These are phyloP conservation scores for Scheffersomyces titani DNA, from an alignment of 1,139 yeast species.

Conservation along the genomic window DNA sequence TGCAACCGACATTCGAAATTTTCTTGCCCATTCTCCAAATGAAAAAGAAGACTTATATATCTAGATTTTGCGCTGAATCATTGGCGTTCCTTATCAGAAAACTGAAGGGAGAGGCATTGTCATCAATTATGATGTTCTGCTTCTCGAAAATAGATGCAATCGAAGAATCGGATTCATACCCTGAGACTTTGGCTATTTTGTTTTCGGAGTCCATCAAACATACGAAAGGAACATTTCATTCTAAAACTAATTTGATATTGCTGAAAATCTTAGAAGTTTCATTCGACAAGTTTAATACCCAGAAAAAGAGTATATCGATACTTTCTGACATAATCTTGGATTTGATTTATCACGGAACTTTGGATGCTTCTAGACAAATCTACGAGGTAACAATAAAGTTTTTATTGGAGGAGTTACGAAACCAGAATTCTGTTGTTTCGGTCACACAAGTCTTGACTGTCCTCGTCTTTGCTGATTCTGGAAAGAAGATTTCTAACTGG, in stretches of 20 bases:
- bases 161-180: conserved; percentile 42
- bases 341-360: conserved; percentile 62
- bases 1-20: conserved; percentile 66
- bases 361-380: conserved; percentile 52
- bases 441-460: conserved; percentile 38
- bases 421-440: conserved; percentile 14
- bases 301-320: conserved; percentile 35
- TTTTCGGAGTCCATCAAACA: conserved; percentile 77
- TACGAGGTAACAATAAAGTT: conserved; percentile 36
- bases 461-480: conserved; percentile 66
- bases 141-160: conserved; percentile 44
- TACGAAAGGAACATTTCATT: conserved; percentile 72
- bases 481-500: conserved; percentile 59
- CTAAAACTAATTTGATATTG: conserved; percentile 59
- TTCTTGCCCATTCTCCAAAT: conserved; percentile 64
- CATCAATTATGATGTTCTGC: conserved; percentile 49
- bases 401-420: conserved; percentile 15
- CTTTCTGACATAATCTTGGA: conserved; percentile 61
- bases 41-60: conserved; percentile 59
- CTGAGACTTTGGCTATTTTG: conserved; percentile 59
- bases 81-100: conserved; percentile 81
- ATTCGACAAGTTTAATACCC: conserved; percentile 16
- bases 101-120: conserved; percentile 52
- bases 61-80: conserved; percentile 90
- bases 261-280: conserved; percentile 43